phyloP scores from a whole-genome alignment of 805 yeast species.

The Wickerhamomyces mucosus region DNA sequence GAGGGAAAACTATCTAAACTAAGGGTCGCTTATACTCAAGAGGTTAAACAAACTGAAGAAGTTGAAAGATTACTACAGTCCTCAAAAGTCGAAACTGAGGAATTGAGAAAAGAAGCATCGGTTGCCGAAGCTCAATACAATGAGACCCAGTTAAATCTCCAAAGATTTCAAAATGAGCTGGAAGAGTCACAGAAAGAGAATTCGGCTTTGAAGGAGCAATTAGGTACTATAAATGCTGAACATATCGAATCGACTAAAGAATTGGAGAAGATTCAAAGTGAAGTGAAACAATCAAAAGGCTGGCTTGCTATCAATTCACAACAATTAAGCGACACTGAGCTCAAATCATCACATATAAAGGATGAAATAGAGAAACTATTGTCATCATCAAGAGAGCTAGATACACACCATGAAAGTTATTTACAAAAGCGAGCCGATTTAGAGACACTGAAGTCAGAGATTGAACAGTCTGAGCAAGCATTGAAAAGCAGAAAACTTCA shows the following conservation, averaged over 20 bases:
- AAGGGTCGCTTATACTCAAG: slow-evolving; percentile 66
- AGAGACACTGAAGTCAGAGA: slow-evolving; percentile 18
- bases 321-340: slow-evolving; percentile 58
- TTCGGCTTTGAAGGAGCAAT: slow-evolving; percentile 53
- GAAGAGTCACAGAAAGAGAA: slow-evolving; percentile 66
- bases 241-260: slow-evolving; percentile 49
- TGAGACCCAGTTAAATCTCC: slow-evolving; percentile 56
- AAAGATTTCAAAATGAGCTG: slow-evolving; percentile 46
- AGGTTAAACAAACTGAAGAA: slow-evolving; percentile 64
- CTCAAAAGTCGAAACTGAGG: slow-evolving; percentile 58
- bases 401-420: slow-evolving; percentile 29
- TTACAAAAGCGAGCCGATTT: slow-evolving; percentile 26
- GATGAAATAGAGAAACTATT: slow-evolving; percentile 27
- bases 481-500: slow-evolving; percentile 22
- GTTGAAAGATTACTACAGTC: slow-evolving; percentile 54
- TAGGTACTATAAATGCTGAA: slow-evolving; percentile 60
- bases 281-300: slow-evolving; percentile 53
- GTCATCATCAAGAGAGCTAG: slow-evolving; percentile 25
- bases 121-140: slow-evolving; percentile 73
- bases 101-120: slow-evolving; percentile 60
- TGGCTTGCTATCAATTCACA: slow-evolving; percentile 56
- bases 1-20: slow-evolving; percentile 60
- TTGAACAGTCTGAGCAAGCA: slow-evolving; percentile 29
- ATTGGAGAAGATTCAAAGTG: slow-evolving; percentile 40
- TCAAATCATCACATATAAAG: slow-evolving; percentile 35